Conservation (phyloP, 495 filamentous ascomycete genomes). For the Geopyxis carbonaria region DNA sequence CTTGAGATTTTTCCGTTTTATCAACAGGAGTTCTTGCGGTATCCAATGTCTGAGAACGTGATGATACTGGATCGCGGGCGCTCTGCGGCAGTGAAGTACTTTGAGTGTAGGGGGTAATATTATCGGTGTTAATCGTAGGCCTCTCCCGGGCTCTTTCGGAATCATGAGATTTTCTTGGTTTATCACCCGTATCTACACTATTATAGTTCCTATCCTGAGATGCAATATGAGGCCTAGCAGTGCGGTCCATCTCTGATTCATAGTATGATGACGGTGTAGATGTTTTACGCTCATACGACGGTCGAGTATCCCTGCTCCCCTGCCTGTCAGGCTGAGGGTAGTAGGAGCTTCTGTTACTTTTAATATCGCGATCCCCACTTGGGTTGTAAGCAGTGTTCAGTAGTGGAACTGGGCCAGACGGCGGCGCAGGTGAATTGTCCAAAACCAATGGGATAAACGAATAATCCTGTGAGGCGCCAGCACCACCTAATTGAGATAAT, state of each 20-base stretch:
- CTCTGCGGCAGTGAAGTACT: too few species aligned
- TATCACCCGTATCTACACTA: conserved; percentile 14
- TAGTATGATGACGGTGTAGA: conserved; percentile 10
- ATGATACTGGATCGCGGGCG: too few species aligned
- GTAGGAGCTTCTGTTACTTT: not conserved
- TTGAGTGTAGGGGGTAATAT: not conserved
- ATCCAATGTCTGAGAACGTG: conserved; percentile 1
- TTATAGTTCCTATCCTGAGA: conserved; percentile 75
- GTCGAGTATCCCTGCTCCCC: conserved; percentile 4
- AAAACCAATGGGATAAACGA: conserved; percentile 84
- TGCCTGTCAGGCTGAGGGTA: not conserved
- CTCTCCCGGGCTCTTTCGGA: conserved; percentile 10
- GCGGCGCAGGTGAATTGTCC: conserved; percentile 44
- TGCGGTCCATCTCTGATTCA: conserved; percentile 14
- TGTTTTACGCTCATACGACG: conserved; percentile 12
- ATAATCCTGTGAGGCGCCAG: conserved; percentile 13
- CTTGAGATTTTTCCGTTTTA: conserved; percentile 24
- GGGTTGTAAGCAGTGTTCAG: conserved; percentile 24
- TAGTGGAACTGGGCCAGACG: conserved; percentile 42
- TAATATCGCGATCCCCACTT: not conserved
- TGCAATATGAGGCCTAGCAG: conserved; percentile 58
- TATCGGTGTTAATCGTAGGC: not conserved
- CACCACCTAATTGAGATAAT: not conserved
- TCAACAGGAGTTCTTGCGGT: not conserved
- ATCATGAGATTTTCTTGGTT: conserved; percentile 18